Evolutionary conservation across 805 yeast genomes (phyloP).

Genomic region (Ogataea paradorogensis): DNA sequence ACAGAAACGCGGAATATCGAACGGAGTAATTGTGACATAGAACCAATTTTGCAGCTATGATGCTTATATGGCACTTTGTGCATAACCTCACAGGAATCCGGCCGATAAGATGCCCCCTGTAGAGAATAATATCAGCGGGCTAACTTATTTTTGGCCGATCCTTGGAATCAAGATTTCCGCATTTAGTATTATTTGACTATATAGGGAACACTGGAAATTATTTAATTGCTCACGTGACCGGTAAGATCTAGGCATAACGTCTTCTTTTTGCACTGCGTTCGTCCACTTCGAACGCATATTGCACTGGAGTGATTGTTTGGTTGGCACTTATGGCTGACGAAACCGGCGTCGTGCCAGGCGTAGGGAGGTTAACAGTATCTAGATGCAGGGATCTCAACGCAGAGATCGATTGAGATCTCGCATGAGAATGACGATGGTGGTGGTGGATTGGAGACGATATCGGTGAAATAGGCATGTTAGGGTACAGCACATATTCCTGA

Average conservation of each 20-base stretch:
- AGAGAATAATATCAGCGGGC: background rate
- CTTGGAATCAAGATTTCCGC: background rate
- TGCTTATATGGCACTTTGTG: background rate
- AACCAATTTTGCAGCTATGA: too few species aligned
- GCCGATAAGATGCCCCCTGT: background rate
- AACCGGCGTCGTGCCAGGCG: constrained; percentile 33
- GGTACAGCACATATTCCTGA: constrained; percentile 22
- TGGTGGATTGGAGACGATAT: constrained; percentile 30
- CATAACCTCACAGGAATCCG: background rate
- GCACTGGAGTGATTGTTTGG: constrained; percentile 24
- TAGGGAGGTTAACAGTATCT: constrained; percentile 25
- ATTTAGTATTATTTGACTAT: background rate
- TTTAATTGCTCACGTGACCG: background rate
- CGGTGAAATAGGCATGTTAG: constrained; percentile 29
- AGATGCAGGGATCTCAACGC: constrained; percentile 21
- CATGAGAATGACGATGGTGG: constrained; percentile 16
- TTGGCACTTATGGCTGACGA: constrained; percentile 12
- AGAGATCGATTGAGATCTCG: constrained; percentile 26
- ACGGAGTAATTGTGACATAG: too few species aligned
- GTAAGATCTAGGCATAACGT: constrained; percentile 3
- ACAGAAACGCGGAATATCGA: too few species aligned
- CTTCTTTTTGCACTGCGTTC: constrained; percentile 9
- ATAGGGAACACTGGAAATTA: background rate
- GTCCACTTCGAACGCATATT: constrained; percentile 10
- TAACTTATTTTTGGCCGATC: background rate